Evolutionary conservation across 2,329 filamentous ascomycete genomes (phyloP).

Genomic region (Nigrograna mackinnonii): DNA sequence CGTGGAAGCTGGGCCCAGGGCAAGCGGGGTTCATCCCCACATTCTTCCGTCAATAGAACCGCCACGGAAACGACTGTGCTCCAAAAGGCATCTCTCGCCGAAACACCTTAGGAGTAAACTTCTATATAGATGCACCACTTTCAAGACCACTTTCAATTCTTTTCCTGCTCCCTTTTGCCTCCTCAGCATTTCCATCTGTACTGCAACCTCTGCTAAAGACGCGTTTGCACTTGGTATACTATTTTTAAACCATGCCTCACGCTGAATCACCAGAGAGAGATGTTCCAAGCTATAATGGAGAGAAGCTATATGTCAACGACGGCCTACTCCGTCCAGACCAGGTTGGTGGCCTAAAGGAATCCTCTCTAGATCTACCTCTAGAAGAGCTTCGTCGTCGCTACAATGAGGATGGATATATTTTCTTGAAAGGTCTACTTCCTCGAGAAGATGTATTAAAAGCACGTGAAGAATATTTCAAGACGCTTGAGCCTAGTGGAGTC

Average conservation of each 20-base stretch:
- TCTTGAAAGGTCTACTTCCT: slow-evolving; percentile 59
- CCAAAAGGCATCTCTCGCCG: too few relatives aligned
- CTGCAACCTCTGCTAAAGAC: too few relatives aligned
- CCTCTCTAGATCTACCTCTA: slow-evolving; percentile 49
- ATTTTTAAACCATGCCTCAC: slow-evolving; percentile 36
- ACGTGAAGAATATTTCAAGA: slow-evolving; percentile 57
- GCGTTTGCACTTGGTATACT: too few relatives aligned
- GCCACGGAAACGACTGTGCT: too few relatives aligned
- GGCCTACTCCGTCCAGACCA: slow-evolving; percentile 51
- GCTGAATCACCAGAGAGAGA: slow-evolving; percentile 26
- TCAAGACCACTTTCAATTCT: too few relatives aligned
- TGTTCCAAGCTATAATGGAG: slow-evolving; percentile 24
- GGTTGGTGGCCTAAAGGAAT: slow-evolving; percentile 47
- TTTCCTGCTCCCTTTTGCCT: too few relatives aligned
- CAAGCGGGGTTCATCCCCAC: too few relatives aligned
- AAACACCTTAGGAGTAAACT: too few relatives aligned
- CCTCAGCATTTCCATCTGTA: too few relatives aligned
- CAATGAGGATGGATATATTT: slow-evolving; percentile 57
- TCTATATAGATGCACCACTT: too few relatives aligned
- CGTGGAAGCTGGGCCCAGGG: too few relatives aligned
- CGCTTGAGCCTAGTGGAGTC: slow-evolving; percentile 59
- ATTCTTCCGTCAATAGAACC: too few relatives aligned
- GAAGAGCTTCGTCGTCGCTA: slow-evolving; percentile 53
- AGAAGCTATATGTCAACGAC: slow-evolving; percentile 49
- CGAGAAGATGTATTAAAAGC: slow-evolving; percentile 56